Base-by-base conservation (phyloP, 371 early-diverging fungal genomes). In the Apophysomyces ossiformis region DNA sequence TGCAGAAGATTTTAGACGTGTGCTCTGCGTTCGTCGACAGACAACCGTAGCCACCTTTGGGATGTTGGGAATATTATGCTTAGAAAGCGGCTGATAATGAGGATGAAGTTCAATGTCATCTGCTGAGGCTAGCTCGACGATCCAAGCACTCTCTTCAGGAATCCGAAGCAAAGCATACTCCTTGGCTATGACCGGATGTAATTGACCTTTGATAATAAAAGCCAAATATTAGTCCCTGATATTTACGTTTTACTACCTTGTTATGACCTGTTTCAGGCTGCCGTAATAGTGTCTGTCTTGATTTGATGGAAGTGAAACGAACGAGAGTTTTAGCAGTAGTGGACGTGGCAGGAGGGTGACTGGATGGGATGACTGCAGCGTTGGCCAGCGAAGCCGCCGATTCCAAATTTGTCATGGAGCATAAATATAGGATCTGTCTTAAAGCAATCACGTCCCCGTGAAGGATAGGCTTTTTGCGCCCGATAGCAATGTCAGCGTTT, bases 401-500 rank as follows among this genome's bases (percentile, higher is more conserved):
- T 4, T 37, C 36, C 7, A 35, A n/a, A 12, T 44, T 32, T 61
- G 64, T 18, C 36, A 65, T 45, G 1, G 73, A 66, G 32, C 68
- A 71, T 7, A 75, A 46, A 44, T 75, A 75, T 21, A 68, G 69
- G 0, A 71, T 67, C 58, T 81, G 82, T 1, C 79, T 74, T 15
- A 82, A 37, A n/a, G 74, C 71, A 21, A 82, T 67, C 1, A 63
- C 63, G 37, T 79, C 79, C 0, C 73, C 73, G 26, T 74, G 66
- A 0, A 79, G 13, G 0, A 82, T 36, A 0, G 76, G 79, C 13
- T 73, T 71, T 15, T 67, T 65, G 9, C 72, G 65, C 12, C 76
- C 69, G 37, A 82, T 63, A 15, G 59, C 64, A n/a, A 79, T 74
- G 57, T 82, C 74, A 6, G 76, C 69, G 36, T 82, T 79, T 2